Evolutionary conservation across 257 asterid species (phyloP), one percentile per base, ranked within the genome.

Genomic region (Prunella vulgaris): DNA sequence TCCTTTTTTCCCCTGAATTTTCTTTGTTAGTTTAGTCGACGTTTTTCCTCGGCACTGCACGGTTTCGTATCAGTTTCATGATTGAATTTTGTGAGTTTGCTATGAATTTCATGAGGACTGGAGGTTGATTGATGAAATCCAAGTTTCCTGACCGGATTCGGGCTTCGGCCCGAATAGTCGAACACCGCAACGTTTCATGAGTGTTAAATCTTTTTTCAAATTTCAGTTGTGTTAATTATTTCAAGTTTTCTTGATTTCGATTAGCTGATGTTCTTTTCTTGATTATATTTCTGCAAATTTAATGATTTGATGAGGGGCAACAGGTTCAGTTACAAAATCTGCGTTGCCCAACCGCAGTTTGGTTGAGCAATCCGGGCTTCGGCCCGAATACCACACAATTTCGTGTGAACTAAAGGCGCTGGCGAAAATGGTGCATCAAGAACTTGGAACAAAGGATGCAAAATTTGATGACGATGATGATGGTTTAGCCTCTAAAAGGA

Each of bases 381-480:
- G 85, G 3, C 94, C 95, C 6, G 95, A 87, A 14, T 93, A 88
- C 80, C 84, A 71, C 28, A 77, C 95, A 5, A 88, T 93, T 42
- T 90, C 97, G 40, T 82, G 85, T 70, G 97, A 93, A 72, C 48
- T 90, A 22, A 78, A 70, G 78, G 90, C 90, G 40, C 76, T 93
- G 61, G 82, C 95, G 3, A 82, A 84, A 60, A 88, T 85, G 90
- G 95, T 90, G 80, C 76, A 81, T 65, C 86, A 83, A 71, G 92
- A 87, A 69, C 72, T 84, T 20, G 86, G 88, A 33, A 60, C 58
- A 54, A 62, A n/a, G n/a, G 67, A 70, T 12, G 56, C 56, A 17
- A 21, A 52, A 0, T 1, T 44, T 10, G 68, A 64, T 22, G 72
- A n/a, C n/a, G n/a, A 64, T 25, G 73, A 48, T 15, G 72, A 35